Evolutionary conservation across 225 moss, liverwort and hornwort genomes (phyloP).

Genomic region (Straminergon stramineum): DNA sequence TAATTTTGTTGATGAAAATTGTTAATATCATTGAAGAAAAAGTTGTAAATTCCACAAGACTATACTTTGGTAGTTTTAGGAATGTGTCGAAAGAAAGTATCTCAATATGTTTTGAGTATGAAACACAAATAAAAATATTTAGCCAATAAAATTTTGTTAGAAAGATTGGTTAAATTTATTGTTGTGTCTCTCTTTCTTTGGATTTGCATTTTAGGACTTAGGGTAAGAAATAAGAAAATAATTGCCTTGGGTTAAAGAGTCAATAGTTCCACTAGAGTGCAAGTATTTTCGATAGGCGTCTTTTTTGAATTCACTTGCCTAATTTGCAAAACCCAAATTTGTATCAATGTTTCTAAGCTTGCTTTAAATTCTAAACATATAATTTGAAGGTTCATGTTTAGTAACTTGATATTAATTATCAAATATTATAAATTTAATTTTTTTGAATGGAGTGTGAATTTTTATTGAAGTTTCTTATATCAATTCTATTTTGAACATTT

Average conservation of each 20-base stretch:
- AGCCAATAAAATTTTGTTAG: no score
- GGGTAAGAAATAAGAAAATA: not conserved
- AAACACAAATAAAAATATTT: no score
- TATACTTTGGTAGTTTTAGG: not conserved
- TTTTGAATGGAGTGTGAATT: rapidly evolving
- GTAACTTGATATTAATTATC: no score
- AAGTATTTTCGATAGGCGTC: slow-evolving; percentile 15
- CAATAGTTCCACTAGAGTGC: slow-evolving; percentile 19
- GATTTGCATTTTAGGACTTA: not conserved
- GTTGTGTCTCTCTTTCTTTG: not conserved
- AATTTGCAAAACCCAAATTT: not conserved
- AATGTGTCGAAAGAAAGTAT: not conserved
- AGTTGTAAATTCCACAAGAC: rapidly evolving
- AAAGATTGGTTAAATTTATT: not conserved
- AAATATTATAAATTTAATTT: no score
- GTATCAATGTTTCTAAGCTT: not conserved
- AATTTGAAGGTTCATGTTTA: not conserved
- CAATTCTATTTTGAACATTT: not conserved
- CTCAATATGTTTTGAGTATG: no score
- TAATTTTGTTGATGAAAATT: not conserved
- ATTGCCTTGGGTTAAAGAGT: slow-evolving; percentile 3
- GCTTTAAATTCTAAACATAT: rapidly evolving
- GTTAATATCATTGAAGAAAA: not conserved
- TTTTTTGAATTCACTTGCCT: slow-evolving; percentile 19
- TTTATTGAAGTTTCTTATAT: not conserved